Evolutionary conservation across 257 asterid species (phyloP), one percentile per base, ranked within the genome.

Genomic region (Salvia rosmarinus): DNA sequence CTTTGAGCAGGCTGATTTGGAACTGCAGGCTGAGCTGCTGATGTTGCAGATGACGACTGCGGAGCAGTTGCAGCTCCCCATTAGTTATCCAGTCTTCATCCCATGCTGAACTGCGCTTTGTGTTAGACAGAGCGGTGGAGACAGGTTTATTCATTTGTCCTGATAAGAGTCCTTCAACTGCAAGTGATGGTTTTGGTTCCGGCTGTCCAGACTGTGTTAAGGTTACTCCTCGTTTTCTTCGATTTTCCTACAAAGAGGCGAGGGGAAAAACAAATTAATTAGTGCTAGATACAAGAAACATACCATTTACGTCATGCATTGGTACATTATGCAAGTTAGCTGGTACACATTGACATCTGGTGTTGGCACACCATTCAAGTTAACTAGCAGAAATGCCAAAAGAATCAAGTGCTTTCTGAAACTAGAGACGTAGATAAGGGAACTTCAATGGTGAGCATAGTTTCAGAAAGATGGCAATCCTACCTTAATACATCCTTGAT

Each of bases 181-280:
- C 76, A 65, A 76, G 79, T 37, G 79, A 60, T 39, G 88, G 54
- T 82, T 79, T 88, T 57, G 75, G 60, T 68, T 89, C 96, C 12
- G 89, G 78, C 71, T 76, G 64, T 77, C 89, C 97, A 65, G 88
- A 69, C 67, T 87, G 89, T 3, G 90, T 75, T 75, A 95, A 77
- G 47, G 95, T 87, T 59, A 91, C 99, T 70, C 99, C 99, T 80
- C 96, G 81, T 79, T 95, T 84, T 89, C 99, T 89, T 95, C 99
- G 39, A 95, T 88, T 85, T 87, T 88, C 85, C 99, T 94, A 86
- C 64, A 21, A 78, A 12, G 23, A 23, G 76, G 25, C 42, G 13
- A 52, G 43, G 21, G 13, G 69, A 28, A 68, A 28, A 59, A 52
- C 30, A 51, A 64, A 43, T 44, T 68, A 37, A 20, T 46, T 28